Conservation (phyloP, 1,284 basidiomycete genomes). For the Athelia sp. region DNA sequence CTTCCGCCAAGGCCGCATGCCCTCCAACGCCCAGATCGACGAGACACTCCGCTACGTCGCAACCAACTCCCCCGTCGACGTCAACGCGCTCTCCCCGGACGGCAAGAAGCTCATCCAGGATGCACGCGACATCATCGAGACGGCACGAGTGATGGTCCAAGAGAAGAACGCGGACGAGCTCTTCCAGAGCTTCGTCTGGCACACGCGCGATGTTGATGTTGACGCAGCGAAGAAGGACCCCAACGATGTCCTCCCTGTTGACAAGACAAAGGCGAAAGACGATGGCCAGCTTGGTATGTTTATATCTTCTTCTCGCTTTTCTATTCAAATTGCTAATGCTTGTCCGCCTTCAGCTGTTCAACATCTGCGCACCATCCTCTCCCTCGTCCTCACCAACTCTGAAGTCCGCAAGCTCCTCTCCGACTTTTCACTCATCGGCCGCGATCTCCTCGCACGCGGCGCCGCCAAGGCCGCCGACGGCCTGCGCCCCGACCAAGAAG, state of each 20-base stretch:
- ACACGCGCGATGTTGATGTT: conserved; percentile 56
- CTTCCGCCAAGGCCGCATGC: conserved; percentile 73
- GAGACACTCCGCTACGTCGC: conserved; percentile 64
- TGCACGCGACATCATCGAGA: conserved; percentile 67
- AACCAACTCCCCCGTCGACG: conserved; percentile 63
- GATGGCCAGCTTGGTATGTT: conserved; percentile 58
- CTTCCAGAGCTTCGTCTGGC: conserved; percentile 83
- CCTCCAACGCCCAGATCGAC: conserved; percentile 80
- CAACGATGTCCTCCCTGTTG: conserved; percentile 42
- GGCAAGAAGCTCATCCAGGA: conserved; percentile 77
- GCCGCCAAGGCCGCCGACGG: conserved; percentile 72
- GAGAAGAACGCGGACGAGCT: conserved; percentile 90
- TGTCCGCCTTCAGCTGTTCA: conserved; percentile 48
- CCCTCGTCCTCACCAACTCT: conserved; percentile 84
- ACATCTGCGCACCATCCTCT: conserved; percentile 82
- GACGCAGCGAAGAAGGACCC: conserved; percentile 37
- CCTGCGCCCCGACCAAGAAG: conserved; percentile 65
- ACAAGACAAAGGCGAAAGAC: conserved; percentile 48
- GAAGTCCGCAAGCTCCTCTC: conserved; percentile 87
- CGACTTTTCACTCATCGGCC: conserved; percentile 80
- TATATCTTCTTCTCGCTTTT: not conserved
- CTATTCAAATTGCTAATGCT: not conserved
- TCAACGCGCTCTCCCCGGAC: conserved; percentile 65
- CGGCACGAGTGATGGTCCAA: conserved; percentile 61
- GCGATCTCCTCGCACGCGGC: conserved; percentile 80